Conservation (phyloP, 345 rosid genomes). For the Schrenkiella parvula region DNA sequence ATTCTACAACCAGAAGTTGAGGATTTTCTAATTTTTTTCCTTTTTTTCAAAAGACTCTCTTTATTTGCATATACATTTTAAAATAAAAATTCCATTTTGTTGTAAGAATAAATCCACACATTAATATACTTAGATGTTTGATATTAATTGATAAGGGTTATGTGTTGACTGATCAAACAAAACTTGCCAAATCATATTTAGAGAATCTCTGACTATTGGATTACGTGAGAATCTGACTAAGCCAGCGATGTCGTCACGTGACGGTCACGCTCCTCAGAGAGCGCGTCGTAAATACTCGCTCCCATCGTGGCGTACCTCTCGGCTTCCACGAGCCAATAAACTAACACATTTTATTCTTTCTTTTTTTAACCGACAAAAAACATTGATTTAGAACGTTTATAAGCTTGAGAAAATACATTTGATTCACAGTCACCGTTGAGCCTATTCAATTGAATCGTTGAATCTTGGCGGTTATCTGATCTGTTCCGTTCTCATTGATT, state of each 20-base stretch:
- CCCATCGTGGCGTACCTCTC: conserved; percentile 22
- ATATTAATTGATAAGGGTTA: not conserved
- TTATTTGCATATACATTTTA: too few relatives aligned
- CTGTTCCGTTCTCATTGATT: not conserved
- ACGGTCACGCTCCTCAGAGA: not conserved
- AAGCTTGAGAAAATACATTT: not conserved
- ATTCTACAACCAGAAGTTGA: too few relatives aligned
- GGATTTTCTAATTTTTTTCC: too few relatives aligned
- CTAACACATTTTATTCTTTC: too few relatives aligned
- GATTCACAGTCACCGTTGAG: not conserved
- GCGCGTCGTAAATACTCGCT: not conserved
- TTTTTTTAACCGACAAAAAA: not conserved
- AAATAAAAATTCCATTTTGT: not conserved
- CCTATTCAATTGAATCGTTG: conserved; percentile 17
- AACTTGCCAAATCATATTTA: not conserved
- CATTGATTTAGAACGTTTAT: not conserved
- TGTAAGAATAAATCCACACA: not conserved
- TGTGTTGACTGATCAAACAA: too few relatives aligned
- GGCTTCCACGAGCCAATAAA: conserved; percentile 18
- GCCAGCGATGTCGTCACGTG: not conserved
- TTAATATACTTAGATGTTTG: not conserved
- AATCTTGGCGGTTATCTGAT: too few relatives aligned
- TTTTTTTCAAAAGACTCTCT: too few relatives aligned
- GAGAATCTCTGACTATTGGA: not conserved
- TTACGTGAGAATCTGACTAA: conserved; percentile 17